Conservation (phyloP, 768 basidiomycete genomes). For the Kwoniella shandongensis region DNA sequence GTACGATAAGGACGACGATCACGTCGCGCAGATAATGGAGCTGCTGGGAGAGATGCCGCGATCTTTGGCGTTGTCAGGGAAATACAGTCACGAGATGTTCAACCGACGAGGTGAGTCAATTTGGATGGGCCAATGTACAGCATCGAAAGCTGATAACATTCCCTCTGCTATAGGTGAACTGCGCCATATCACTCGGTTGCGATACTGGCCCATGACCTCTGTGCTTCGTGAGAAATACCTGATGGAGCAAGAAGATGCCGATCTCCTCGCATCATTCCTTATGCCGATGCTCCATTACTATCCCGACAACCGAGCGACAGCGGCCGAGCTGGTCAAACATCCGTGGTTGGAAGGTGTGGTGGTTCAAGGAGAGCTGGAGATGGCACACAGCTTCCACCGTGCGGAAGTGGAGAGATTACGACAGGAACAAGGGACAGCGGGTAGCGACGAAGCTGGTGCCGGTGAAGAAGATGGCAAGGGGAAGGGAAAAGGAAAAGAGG, state of each 20-base stretch:
- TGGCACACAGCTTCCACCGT: conserved; percentile 32
- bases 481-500: conserved; percentile 12
- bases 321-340: conserved; percentile 80
- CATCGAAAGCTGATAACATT: neutral
- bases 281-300: conserved; percentile 85
- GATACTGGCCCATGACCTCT: conserved; percentile 72
- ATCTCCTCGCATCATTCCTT: conserved; percentile 75
- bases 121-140: conserved; percentile 3
- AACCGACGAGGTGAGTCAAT: conserved; percentile 86
- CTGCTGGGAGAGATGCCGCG: conserved; percentile 75
- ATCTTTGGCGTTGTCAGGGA: conserved; percentile 78
- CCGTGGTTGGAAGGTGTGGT: conserved; percentile 80
- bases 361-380: conserved; percentile 85
- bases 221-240: conserved; percentile 96
- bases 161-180: conserved; percentile 66
- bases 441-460: neutral
- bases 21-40: conserved; percentile 97
- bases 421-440: neutral
- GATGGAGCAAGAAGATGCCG: conserved; percentile 78
- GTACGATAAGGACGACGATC: conserved; percentile 96
- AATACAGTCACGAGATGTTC: conserved; percentile 92
- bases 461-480: neutral
- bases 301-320: conserved; percentile 84
- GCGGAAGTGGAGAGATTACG: conserved; percentile 29
- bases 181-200: conserved; percentile 88